Evolutionary conservation across 257 asterid genomes (phyloP).

Genomic region (Salvia splendens): DNA sequence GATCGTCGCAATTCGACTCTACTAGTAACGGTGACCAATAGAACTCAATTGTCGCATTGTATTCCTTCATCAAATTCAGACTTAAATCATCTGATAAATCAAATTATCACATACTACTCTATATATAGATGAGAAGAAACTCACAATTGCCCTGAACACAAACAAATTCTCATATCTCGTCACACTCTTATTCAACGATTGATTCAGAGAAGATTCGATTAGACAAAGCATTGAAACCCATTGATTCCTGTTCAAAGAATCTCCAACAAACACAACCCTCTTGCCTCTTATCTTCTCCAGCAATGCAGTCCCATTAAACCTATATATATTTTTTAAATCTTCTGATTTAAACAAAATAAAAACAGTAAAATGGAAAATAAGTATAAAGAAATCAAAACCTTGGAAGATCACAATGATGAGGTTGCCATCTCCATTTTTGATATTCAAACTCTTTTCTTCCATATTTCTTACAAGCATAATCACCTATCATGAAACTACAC

Average conservation of each 20-base stretch:
- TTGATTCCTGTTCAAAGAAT: conserved; percentile 63
- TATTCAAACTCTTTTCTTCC: conserved; percentile 44
- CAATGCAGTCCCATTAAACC: conserved; percentile 57
- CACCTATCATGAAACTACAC: conserved; percentile 44
- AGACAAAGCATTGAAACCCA: conserved; percentile 66
- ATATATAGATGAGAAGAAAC: not conserved
- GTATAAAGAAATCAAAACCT: conserved; percentile 3
- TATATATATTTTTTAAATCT: not conserved
- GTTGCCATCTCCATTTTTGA: conserved; percentile 56
- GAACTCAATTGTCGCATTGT: conserved; percentile 56
- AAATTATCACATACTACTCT: no score
- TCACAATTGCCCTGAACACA: conserved; percentile 38
- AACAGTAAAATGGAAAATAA: no score
- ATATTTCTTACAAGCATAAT: conserved; percentile 37
- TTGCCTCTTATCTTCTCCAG: conserved; percentile 64
- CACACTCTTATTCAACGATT: not conserved
- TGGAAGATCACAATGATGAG: conserved; percentile 42
- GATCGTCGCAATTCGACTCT: conserved; percentile 63
- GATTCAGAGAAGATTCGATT: conserved; percentile 42
- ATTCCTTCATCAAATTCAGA: conserved; percentile 39
- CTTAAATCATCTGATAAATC: no score
- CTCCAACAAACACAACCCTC: conserved; percentile 67
- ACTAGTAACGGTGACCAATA: conserved; percentile 68
- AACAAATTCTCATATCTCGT: conserved; percentile 22
- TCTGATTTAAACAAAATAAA: no score